Base-by-base conservation (phyloP, 345 rosid genomes). In the Cardamine chenopodiifolia region DNA sequence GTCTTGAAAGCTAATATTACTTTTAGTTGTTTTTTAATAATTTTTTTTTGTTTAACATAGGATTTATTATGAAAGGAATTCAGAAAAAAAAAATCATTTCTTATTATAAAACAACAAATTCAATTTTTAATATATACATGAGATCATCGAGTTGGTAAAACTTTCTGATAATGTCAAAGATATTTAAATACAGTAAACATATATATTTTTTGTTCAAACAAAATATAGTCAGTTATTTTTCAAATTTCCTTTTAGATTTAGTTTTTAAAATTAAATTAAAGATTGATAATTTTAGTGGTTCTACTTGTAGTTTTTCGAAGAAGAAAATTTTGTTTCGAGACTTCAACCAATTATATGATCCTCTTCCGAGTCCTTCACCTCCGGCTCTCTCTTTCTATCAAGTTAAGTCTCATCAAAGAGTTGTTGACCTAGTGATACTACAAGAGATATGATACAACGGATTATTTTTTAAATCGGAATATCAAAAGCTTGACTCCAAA, bases 1-100 rank as follows among this genome's bases (percentile, higher is more conserved):
- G 42, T 78, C 72, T 8, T 15, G 23, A 26, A 39, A 2, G 31
- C 55, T 65, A 35, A 70, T 70, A 47, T 70, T 70, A 23, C 42
- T 52, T 28, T 40, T 37, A 14, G 34, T 2, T 57, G 12, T 34
- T 18, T 37, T 35, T 1, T 49, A 8, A 13, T 35, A 42, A 2
- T 62, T 11, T 3, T 68, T 18, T 42, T 22, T 8, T n/a, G 4
- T 10, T 6, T 34, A 32, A 0, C 26, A 22, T 18, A 31, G 13
- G 15, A 44, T 7, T 57, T 56, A 6, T 29, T 4, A 14, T 31
- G 5, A 40, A 53, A 15, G 9, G 34, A 54, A 11, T 62, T 52
- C 32, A 52, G 7, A 23, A 35, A 19, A n/a, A 19, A n/a, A 29
- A 44, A 2, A 2, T 3, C 0, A 10, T 13, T 49, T 32, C 5